These are phyloP conservation scores for Neonectria punicea DNA, from an alignment of 2,329 filamentous ascomycete species.

Conservation along the genomic window DNA sequence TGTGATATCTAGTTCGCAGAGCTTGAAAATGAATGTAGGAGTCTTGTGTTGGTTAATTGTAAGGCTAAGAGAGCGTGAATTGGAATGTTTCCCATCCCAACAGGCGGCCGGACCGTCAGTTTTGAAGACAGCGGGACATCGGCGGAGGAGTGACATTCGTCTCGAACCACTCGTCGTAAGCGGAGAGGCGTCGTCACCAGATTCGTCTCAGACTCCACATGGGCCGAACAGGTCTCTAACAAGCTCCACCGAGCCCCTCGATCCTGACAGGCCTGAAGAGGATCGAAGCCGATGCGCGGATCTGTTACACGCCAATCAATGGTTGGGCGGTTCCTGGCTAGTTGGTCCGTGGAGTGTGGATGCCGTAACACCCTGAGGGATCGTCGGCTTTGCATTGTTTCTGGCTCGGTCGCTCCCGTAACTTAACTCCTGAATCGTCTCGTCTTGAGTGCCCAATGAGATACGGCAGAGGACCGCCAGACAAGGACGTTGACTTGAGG, in stretches of 20 bases:
- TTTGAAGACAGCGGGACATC: background rate
- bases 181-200: background rate
- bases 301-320: background rate
- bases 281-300: background rate
- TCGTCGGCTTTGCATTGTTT: background rate
- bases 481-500: too few relatives aligned
- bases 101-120: background rate
- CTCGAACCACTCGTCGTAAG: constrained; percentile 2
- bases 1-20: background rate
- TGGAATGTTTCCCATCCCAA: background rate
- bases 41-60: background rate
- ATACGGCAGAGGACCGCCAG: background rate
- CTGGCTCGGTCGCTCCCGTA: background rate
- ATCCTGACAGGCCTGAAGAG: background rate
- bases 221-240: background rate
- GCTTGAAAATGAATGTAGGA: background rate
- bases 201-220: background rate
- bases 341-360: background rate
- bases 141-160: background rate
- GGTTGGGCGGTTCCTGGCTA: background rate
- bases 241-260: background rate
- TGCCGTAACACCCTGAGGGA: background rate
- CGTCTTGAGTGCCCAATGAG: background rate
- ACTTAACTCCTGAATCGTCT: background rate
- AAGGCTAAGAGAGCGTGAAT: too few relatives aligned